These are phyloP conservation scores for Allium cepa DNA, from an alignment of 106 monocot genomes.

Conservation along the genomic window DNA sequence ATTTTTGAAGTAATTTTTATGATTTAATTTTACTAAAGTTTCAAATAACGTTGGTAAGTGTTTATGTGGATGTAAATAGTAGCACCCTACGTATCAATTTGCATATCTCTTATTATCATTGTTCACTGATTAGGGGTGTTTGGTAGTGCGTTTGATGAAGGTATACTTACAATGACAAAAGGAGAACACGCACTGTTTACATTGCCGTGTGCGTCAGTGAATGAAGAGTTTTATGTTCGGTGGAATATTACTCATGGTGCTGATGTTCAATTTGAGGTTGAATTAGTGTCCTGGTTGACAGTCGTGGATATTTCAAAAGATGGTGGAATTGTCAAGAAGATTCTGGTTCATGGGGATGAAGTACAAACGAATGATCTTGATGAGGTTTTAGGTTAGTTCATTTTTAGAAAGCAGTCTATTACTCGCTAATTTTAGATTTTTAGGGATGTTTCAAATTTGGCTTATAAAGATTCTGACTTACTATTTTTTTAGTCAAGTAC, in stretches of 20 bases:
- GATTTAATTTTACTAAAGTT: too few species aligned
- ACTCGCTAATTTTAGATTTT: too few species aligned
- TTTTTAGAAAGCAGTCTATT: neutral
- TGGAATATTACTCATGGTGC: conserved; percentile 12
- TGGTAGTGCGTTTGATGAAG: conserved; percentile 38
- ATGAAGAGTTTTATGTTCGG: conserved; percentile 13
- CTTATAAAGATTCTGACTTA: too few species aligned
- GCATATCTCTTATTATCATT: neutral
- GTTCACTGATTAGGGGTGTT: conserved; percentile 23
- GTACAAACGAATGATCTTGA: conserved; percentile 42
- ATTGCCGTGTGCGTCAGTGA: conserved; percentile 20
- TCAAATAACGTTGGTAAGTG: neutral
- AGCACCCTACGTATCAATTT: neutral
- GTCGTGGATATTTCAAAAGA: conserved; percentile 59
- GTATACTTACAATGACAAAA: conserved; percentile 59
- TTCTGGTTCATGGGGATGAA: conserved; percentile 38
- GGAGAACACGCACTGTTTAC: conserved; percentile 56
- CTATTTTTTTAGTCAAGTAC: conserved; percentile 37
- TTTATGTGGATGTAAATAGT: neutral
- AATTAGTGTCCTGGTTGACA: conserved; percentile 54
- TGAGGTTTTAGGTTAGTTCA: conserved; percentile 45
- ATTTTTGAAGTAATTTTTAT: too few species aligned
- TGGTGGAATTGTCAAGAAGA: conserved; percentile 65
- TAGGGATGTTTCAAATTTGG: too few species aligned
- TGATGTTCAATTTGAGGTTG: conserved; percentile 48